These are phyloP conservation scores for Tetrapyrgos nigripes DNA, from an alignment of 1,284 basidiomycete genomes.

Conservation along the genomic window DNA sequence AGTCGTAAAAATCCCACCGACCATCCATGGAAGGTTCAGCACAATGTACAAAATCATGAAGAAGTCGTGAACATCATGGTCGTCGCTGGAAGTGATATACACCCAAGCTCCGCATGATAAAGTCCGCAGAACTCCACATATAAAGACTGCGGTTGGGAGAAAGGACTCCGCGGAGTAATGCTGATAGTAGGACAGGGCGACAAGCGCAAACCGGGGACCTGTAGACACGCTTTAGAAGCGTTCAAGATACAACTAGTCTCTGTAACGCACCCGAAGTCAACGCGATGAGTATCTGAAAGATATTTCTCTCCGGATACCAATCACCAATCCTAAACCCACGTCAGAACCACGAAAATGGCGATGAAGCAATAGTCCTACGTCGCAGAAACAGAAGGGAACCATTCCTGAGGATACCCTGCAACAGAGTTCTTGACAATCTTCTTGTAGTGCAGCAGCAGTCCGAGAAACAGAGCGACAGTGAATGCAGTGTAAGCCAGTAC, in stretches of 20 bases:
- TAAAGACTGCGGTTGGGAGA: conserved; percentile 63
- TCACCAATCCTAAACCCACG: conserved; percentile 76
- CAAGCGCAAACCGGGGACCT: conserved; percentile 84
- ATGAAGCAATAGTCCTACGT: conserved; percentile 61
- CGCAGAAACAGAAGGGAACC: conserved; percentile 93
- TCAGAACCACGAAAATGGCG: not conserved
- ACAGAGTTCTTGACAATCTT: conserved; percentile 91
- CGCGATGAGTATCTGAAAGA: conserved; percentile 93
- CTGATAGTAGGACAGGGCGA: conserved; percentile 77
- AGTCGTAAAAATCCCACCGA: conserved; percentile 68
- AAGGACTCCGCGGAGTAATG: conserved; percentile 50
- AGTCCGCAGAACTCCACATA: conserved; percentile 78
- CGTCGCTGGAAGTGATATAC: conserved; percentile 85
- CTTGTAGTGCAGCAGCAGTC: conserved; percentile 78
- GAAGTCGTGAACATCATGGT: conserved; percentile 86
- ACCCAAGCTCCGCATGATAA: conserved; percentile 93
- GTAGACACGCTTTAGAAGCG: conserved; percentile 13
- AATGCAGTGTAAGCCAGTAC: conserved; percentile 78
- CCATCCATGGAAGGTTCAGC: conserved; percentile 89
- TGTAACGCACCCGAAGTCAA: conserved; percentile 69
- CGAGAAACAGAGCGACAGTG: conserved; percentile 69
- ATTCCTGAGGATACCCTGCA: conserved; percentile 87
- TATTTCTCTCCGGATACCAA: conserved; percentile 88
- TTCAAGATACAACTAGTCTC: conserved; percentile 20
- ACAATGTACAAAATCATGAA: conserved; percentile 89